Evolutionary conservation across 352 stramenopile species (phyloP).

Genomic region (Pythium aquatile): DNA sequence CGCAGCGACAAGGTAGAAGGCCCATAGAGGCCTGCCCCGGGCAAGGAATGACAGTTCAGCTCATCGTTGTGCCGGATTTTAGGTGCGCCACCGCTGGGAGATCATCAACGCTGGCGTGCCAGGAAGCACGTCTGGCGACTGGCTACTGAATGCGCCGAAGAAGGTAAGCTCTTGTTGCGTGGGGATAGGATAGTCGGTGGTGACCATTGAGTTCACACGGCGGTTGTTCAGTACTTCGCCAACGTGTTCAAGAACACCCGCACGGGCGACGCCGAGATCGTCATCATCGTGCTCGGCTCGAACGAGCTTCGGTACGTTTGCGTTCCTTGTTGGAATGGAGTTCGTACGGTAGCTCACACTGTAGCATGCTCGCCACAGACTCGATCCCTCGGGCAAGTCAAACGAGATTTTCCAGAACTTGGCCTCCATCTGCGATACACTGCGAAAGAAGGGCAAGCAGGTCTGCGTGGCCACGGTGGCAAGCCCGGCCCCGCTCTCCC

Average conservation of each 20-base stretch:
- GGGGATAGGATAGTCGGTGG: too few species aligned
- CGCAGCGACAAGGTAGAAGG: conserved; percentile 54
- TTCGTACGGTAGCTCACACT: not conserved
- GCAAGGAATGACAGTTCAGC: not conserved
- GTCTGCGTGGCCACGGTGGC: conserved; percentile 69
- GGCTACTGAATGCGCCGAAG: conserved; percentile 56
- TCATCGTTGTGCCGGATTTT: not conserved
- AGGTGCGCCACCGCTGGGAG: conserved; percentile 82
- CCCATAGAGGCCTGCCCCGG: not conserved
- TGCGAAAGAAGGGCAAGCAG: conserved; percentile 81
- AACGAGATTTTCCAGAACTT: conserved; percentile 58
- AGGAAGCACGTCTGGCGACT: conserved; percentile 58
- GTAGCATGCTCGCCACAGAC: conserved; percentile 17
- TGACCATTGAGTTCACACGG: not conserved
- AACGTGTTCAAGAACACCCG: conserved; percentile 54
- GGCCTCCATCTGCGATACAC: conserved; percentile 67
- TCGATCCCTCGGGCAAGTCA: conserved; percentile 27
- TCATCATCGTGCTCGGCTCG: conserved; percentile 79
- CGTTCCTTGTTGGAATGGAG: not conserved
- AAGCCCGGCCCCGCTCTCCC: conserved; percentile 40
- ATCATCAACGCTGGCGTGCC: conserved; percentile 77
- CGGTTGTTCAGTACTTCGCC: conserved; percentile 52
- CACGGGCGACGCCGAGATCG: conserved; percentile 69
- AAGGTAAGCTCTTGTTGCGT: conserved; percentile 36
- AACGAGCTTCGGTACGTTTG: conserved; percentile 47